Evolutionary conservation across 768 basidiomycete species (phyloP), one percentile per base, ranked within the genome.

Genomic region (Amanita pseudoporphyria): DNA sequence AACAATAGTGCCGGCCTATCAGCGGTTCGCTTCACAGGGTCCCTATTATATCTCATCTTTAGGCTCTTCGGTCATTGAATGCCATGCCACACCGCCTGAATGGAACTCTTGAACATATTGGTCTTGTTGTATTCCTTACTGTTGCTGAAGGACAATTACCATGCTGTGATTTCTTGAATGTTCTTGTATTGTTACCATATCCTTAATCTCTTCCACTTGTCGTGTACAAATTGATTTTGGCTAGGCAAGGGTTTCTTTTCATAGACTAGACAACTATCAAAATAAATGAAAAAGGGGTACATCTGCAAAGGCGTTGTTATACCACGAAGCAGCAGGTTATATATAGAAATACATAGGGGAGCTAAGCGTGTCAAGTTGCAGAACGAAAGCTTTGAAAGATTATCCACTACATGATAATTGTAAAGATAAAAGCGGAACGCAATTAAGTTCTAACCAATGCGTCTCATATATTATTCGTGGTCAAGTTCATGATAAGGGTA

Each of bases 11-110:
- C 90, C 61, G 85, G 79, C 42, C 69, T 95, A 49, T 87, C 86
- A 40, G 82, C 81, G 31, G 66, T 93, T 58, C 82, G 92, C 33
- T 93, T 94, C 69, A 52, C 76, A 31, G 89, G 90, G 18, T 90
- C 88, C 13, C 60, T 81, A 45, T 57, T 90, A 39, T 94, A 92
- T 64, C 76, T 94, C 49, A 57, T 92, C 49, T 76, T 93, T 63
- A 77, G 84, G 56, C 68, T 89, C 33, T 39, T 45, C 19, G 44
- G 51, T 16, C 33, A 35, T 18, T 52, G 22, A 46, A 38, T 31
- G 30, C 14, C 9, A n/a, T 28, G 26, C n/a, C 41, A 24, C n/a
- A 26, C n/a, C n/a, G 26, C 5, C 12, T 6, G 21, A 5, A 19
- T 39, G 39, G 18, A 14, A n/a, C 36, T 16, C 14, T 6, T 16